Percentiles rank a stretch among this genome's conserved stretches.
Evolutionary conservation across 2,329 filamentous ascomycete species (phyloP).

Genomic region (Dactylellina cionopaga): DNA sequence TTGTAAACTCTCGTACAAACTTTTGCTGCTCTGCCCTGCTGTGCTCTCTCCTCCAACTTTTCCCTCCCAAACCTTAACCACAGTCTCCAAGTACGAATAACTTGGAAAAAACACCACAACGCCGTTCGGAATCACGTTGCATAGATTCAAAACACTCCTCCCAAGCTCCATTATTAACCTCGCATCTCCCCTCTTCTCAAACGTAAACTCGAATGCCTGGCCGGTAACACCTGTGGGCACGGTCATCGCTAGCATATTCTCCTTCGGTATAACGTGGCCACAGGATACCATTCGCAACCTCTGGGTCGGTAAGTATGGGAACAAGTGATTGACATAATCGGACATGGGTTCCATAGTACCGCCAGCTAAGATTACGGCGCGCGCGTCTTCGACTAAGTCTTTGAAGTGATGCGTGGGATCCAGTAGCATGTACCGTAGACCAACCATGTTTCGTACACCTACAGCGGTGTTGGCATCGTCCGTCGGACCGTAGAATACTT

Average conservation of each 20-base stretch:
- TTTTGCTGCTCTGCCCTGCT: conserved; percentile 56
- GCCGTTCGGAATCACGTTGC: conserved; percentile 81
- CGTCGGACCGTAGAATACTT: conserved; percentile 71
- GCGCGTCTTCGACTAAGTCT: conserved; percentile 82
- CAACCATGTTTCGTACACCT: conserved; percentile 47
- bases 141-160: conserved; percentile 75
- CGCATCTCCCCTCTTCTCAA: conserved; percentile 75
- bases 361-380: conserved; percentile 88
- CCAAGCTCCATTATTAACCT: conserved; percentile 74
- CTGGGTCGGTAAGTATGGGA: conserved; percentile 73
- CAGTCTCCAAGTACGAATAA: conserved; percentile 86
- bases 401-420: conserved; percentile 92
- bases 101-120: conserved; percentile 96
- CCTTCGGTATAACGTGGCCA: conserved; percentile 87
- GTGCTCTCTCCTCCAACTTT: conserved; percentile 57
- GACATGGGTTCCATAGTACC: conserved; percentile 91
- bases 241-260: conserved; percentile 82
- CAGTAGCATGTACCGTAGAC: conserved; percentile 77
- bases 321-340: conserved; percentile 86
- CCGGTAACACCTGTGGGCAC: conserved; percentile 67
- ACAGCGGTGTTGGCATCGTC: conserved; percentile 49
- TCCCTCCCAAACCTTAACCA: conserved; percentile 72
- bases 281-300: conserved; percentile 86
- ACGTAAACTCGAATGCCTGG: conserved; percentile 83
- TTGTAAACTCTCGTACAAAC: conserved; percentile 70